Evolutionary conservation across 805 yeast genomes (phyloP), one percentile per base, ranked within the genome.

Genomic region (Jamesozyma hellenica): DNA sequence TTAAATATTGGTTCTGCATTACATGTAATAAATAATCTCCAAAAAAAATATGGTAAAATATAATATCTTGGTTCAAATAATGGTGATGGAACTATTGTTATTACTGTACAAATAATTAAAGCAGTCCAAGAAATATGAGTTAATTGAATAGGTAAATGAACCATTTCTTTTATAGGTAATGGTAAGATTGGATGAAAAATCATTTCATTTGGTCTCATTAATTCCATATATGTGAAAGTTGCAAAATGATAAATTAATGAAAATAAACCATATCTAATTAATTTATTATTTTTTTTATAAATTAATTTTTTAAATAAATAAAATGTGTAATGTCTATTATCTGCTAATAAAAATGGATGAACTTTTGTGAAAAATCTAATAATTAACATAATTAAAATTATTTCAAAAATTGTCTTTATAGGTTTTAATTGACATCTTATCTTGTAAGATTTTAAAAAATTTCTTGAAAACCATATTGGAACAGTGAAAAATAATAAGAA

Each of bases 21-120:
- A 36, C 60, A 53, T 11, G 61, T 60, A 13, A 71, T 58, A 42
- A 75, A 70, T 2, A 84, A 39, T 49, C 96, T 72, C 76, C 88
- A 86, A 30, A 87, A 59, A 11, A 82, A 56, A 54, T 74, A 77
- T 4, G 97, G 96, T 4, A 86, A 51, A 36, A 90, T 83, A 58
- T 81, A 92, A 58, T 92, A 92, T 42, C 98, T 73, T 36, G 96
- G 95, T 60, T 92, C 98, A 53, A 92, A 79, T 47, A 92, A 66
- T 4, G 97, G 98, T 0, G 96, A 79, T 16, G 97, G 96, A 0
- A 82, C 73, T 16, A 92, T 66, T 0, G 92, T 81, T 5, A 75
- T 57, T 1, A 68, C 50, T 0, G 75, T 66, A 32, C 87, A 79
- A 0, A 61, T 58, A 2, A 76, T 39, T 43, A 70, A 77, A 0